phyloP scores from a whole-genome alignment of 805 yeast species.

The Starmerella riodocensis region DNA sequence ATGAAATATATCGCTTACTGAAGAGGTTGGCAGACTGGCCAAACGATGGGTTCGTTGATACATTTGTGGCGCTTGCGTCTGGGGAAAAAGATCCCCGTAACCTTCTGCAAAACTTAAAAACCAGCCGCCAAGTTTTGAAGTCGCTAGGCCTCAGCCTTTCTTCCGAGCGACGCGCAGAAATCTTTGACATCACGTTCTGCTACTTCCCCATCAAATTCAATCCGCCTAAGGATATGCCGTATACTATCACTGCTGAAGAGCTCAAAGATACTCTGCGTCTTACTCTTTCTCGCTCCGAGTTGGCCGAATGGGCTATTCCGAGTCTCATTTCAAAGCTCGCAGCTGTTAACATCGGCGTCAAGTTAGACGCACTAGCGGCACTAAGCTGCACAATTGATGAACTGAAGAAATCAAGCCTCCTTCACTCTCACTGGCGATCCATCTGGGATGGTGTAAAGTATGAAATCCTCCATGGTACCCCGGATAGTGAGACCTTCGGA shows the following conservation, averaged over 20 bases:
- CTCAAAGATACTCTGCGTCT: constrained; percentile 48
- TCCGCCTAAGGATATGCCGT: constrained; percentile 82
- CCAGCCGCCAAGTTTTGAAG: constrained; percentile 38
- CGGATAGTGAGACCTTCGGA: constrained; percentile 30
- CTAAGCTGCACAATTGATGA: constrained; percentile 41
- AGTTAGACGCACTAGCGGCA: constrained; percentile 60
- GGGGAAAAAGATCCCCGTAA: constrained; percentile 95
- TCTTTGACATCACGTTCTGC: constrained; percentile 83
- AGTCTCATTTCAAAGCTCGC: constrained; percentile 69
- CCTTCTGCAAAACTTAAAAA: constrained; percentile 51
- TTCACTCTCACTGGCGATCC: constrained; percentile 51
- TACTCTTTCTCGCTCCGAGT: constrained; percentile 49
- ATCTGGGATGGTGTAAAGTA: constrained; percentile 82
- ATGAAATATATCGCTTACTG: constrained; percentile 7
- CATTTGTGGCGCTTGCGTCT: constrained; percentile 55
- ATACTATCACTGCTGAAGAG: constrained; percentile 62
- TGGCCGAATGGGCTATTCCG: constrained; percentile 63
- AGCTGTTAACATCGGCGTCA: constrained; percentile 25
- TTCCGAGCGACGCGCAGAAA: constrained; percentile 40
- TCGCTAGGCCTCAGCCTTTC: constrained; percentile 27
- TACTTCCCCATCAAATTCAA: constrained; percentile 92
- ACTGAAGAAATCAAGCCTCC: constrained; percentile 35
- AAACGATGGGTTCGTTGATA: constrained; percentile 32
- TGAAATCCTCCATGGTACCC: constrained; percentile 77
- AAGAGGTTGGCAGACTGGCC: neutral